Evolutionary conservation across 768 basidiomycete species (phyloP), one percentile per base, ranked within the genome.

Genomic region (Lactifluus volemus): DNA sequence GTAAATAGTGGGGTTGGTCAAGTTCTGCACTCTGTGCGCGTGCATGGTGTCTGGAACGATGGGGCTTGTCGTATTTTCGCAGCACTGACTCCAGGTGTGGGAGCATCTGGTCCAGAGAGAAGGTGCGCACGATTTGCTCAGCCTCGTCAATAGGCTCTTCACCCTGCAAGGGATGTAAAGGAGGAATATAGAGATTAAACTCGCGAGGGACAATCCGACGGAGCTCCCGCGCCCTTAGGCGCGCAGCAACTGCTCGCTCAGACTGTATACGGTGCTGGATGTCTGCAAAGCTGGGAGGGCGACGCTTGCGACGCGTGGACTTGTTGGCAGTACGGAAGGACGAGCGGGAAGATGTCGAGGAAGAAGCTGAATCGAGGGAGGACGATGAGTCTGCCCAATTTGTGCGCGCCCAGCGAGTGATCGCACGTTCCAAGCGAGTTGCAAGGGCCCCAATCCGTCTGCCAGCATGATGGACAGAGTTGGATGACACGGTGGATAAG

Each of bases 401-500:
- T 45, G 78, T 76, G 63, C 82, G 76, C 21, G 86, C 86, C 88
- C 88, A 90, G 61, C 83, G 80, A 41, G 84, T 74, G 60, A 89
- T 87, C 7, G 87, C 87, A 52, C 79, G 77, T 65, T 90, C 88
- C 10, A 89, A 78, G 41, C 85, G 79, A 1, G 84, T 78, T 19
- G 85, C 71, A 17, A 75, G 70, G 3, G 73, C 71, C 7, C 73
- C 74, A 12, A 74, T 63, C 12, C 70, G 71, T 17, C 72, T 70
- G 14, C 73, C 71, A 38, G 70, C 67, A 6, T 69, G 52, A 32
- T 55, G 51, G 50, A 47, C 75, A 12, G 74, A 73, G 6, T 74
- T 68, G 12, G 77, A 75, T 11, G 78, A 75, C 1, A 74, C 72
- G 15, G 74, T 71, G 5, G 73, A 73, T 1, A 73, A 72, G 25